phyloP scores from a whole-genome alignment of 345 rosid species.

The Euphorbia tirucalli region DNA sequence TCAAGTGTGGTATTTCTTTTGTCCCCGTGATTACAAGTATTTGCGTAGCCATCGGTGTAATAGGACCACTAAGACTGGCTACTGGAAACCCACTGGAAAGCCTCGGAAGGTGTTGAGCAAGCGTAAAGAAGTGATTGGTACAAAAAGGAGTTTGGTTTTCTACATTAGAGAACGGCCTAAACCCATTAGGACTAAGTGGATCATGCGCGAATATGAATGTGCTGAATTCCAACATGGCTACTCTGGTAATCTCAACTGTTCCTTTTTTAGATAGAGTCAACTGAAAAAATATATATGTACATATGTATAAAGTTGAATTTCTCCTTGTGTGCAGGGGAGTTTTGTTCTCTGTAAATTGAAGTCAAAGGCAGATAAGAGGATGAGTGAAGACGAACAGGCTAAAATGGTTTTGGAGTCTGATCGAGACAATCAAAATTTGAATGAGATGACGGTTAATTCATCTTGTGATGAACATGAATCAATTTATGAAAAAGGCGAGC shows the following conservation, averaged over 20 bases:
- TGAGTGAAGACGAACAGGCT: neutral
- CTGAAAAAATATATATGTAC: no score
- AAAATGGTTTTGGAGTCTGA: neutral
- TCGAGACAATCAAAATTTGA: neutral
- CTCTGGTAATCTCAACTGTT: neutral
- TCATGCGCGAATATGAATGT: slow-evolving; percentile 37
- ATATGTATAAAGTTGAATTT: neutral
- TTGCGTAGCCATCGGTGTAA: slow-evolving; percentile 16
- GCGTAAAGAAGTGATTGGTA: slow-evolving; percentile 28
- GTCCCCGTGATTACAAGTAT: slow-evolving; percentile 26
- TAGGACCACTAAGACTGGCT: slow-evolving; percentile 38
- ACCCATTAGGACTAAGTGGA: slow-evolving; percentile 27
- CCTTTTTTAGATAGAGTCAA: neutral
- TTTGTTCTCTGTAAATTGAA: slow-evolving; percentile 34
- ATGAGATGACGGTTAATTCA: neutral
- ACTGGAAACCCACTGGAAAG: slow-evolving; percentile 50
- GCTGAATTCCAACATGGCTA: slow-evolving; percentile 2
- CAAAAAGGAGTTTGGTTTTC: slow-evolving; percentile 44
- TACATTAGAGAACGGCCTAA: slow-evolving; percentile 4
- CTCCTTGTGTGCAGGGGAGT: slow-evolving; percentile 19
- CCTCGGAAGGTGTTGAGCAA: slow-evolving; percentile 17
- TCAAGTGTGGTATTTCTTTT: slow-evolving; percentile 44
- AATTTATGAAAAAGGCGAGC: neutral
- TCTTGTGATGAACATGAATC: neutral
- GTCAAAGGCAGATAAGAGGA: slow-evolving; percentile 15